These are phyloP conservation scores for Boletellus deceptivus DNA, from an alignment of 1,284 basidiomycete species.

Conservation along the genomic window DNA sequence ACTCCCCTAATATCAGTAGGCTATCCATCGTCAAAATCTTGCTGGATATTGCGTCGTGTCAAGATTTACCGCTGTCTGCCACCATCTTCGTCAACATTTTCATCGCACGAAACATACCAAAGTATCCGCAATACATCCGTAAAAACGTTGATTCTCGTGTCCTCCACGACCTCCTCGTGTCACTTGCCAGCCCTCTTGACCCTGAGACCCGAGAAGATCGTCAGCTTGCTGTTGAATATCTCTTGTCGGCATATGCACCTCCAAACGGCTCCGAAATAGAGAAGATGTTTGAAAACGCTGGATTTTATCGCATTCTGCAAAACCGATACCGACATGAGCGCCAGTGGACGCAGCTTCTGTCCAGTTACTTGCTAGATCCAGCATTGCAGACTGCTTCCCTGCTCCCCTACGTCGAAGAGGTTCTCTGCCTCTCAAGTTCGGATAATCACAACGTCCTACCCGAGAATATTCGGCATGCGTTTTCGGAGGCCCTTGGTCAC, in stretches of 20 bases:
- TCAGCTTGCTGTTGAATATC: slow-evolving; percentile 91
- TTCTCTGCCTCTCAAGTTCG: slow-evolving; percentile 49
- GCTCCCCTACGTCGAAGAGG: slow-evolving; percentile 63
- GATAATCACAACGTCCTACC: slow-evolving; percentile 46
- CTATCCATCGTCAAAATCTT: slow-evolving; percentile 85
- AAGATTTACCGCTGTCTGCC: slow-evolving; percentile 58
- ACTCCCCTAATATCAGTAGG: slow-evolving; percentile 65
- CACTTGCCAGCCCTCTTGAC: slow-evolving; percentile 66
- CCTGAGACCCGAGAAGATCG: slow-evolving; percentile 87
- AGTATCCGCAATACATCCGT: slow-evolving; percentile 88
- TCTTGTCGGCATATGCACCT: slow-evolving; percentile 91
- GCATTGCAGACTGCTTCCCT: slow-evolving; percentile 61
- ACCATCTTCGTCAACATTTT: slow-evolving; percentile 91
- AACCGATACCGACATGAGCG: slow-evolving; percentile 74
- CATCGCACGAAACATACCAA: slow-evolving; percentile 93
- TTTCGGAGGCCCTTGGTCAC: slow-evolving; percentile 59
- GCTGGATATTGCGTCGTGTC: slow-evolving; percentile 70
- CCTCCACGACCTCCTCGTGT: slow-evolving; percentile 75
- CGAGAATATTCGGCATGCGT: slow-evolving; percentile 48
- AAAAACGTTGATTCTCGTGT: slow-evolving; percentile 39
- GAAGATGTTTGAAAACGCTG: slow-evolving; percentile 73
- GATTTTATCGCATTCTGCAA: slow-evolving; percentile 89
- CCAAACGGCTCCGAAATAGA: slow-evolving; percentile 71
- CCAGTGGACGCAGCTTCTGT: slow-evolving; percentile 74
- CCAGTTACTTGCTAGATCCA: slow-evolving; percentile 76